These are phyloP conservation scores for Diaporthe citri DNA, from an alignment of 2,329 filamentous ascomycete genomes.

Conservation along the genomic window DNA sequence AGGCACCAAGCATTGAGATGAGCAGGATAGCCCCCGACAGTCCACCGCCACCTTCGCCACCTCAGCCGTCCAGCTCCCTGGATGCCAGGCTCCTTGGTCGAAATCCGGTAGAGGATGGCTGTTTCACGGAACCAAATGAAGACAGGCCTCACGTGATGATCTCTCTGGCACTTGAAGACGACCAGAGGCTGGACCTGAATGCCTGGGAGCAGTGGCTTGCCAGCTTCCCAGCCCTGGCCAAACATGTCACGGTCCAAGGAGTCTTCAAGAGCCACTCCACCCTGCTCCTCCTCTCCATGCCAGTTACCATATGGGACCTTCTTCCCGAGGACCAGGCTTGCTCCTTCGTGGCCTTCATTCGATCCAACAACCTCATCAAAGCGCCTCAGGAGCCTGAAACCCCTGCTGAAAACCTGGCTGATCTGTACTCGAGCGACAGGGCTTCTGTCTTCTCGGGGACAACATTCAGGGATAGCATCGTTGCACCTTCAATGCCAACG, in stretches of 20 bases:
- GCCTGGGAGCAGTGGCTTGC: constrained; percentile 71
- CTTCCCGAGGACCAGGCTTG: constrained; percentile 69
- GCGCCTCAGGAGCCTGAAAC: constrained; percentile 45
- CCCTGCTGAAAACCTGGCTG: constrained; percentile 2
- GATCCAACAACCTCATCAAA: constrained; percentile 66
- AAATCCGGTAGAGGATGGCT: constrained; percentile 37
- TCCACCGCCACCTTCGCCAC: constrained; percentile 53
- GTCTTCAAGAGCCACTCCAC: constrained; percentile 73
- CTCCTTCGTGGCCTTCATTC: constrained; percentile 70
- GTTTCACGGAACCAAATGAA: constrained; percentile 61
- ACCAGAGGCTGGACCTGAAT: constrained; percentile 68
- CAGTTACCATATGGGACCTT: constrained; percentile 71
- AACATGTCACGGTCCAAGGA: constrained; percentile 71
- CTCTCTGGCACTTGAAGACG: constrained; percentile 69
- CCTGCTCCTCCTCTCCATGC: constrained; percentile 68
- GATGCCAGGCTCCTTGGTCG: constrained; percentile 37
- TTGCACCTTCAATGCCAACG: constrained; percentile 41
- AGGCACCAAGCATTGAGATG: constrained; percentile 69
- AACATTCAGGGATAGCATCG: constrained; percentile 45
- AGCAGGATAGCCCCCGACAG: constrained; percentile 54
- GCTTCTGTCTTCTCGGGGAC: constrained; percentile 49
- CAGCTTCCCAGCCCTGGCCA: constrained; percentile 68
- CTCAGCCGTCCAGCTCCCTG: constrained; percentile 44
- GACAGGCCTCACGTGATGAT: constrained; percentile 72
- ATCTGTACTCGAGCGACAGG: constrained; percentile 41